Evolutionary conservation across 2,329 filamentous ascomycete species (phyloP).

Genomic region (Pseudogymnoascus pannorum): DNA sequence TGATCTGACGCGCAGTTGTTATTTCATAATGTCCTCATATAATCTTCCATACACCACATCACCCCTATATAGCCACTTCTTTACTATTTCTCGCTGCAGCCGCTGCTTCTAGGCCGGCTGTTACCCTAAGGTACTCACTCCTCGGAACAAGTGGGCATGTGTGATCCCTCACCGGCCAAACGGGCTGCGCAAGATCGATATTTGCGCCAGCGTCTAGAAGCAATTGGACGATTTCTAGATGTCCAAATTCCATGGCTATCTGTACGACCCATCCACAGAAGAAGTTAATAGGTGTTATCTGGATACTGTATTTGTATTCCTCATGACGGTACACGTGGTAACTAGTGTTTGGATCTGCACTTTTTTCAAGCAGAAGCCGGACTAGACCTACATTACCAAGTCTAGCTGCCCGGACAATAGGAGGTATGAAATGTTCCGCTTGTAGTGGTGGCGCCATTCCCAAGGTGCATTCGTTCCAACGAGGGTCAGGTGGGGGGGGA

Average conservation of each 20-base stretch:
- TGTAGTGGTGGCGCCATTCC: background rate
- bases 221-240: background rate
- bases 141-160: background rate
- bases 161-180: background rate
- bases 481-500: slow-evolving; percentile 8
- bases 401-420: slow-evolving; percentile 14
- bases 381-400: slow-evolving; percentile 15
- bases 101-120: background rate
- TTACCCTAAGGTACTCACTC: background rate
- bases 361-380: slow-evolving; percentile 15
- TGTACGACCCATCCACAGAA: background rate
- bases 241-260: background rate
- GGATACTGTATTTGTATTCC: background rate
- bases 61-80: background rate
- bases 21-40: background rate
- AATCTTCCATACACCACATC: background rate
- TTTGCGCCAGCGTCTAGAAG: background rate
- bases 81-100: background rate
- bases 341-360: slow-evolving; percentile 17
- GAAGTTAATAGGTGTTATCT: background rate
- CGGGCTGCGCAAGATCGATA: background rate
- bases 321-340: slow-evolving; percentile 12
- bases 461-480: background rate
- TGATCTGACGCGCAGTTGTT: background rate
- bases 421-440: slow-evolving; percentile 13